Evolutionary conservation across 805 yeast species (phyloP).

Genomic region (Wickerhamomyces silvicola): DNA sequence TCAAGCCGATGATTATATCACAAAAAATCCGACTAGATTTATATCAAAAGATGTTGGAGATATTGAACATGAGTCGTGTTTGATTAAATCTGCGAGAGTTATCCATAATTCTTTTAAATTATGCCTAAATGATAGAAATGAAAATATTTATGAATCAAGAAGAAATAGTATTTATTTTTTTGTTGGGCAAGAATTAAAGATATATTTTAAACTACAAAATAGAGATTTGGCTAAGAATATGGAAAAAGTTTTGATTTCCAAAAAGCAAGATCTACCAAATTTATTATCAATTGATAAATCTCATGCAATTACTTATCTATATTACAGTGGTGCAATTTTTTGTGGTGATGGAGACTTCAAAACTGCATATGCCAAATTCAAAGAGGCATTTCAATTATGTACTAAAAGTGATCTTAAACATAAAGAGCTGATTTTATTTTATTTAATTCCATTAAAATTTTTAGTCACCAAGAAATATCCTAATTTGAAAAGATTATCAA

Average conservation of each 20-base stretch:
- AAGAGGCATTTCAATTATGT: constrained; percentile 33
- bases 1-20: constrained; percentile 17
- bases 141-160: constrained; percentile 42
- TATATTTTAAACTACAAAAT: constrained; percentile 61
- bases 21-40: constrained; percentile 10
- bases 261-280: constrained; percentile 46
- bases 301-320: constrained; percentile 56
- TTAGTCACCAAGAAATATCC: constrained; percentile 45
- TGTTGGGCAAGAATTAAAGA: constrained; percentile 59
- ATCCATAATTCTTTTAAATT: constrained; percentile 69
- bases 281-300: constrained; percentile 36
- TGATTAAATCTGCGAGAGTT: constrained; percentile 54
- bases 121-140: constrained; percentile 72
- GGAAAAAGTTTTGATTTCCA: constrained; percentile 59
- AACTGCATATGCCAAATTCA: constrained; percentile 44
- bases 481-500: constrained; percentile 26
- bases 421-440: constrained; percentile 38
- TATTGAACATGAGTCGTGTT: constrained; percentile 25
- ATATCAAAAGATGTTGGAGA: constrained; percentile 12
- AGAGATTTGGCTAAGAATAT: constrained; percentile 69
- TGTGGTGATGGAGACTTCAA: constrained; percentile 58
- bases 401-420: constrained; percentile 13
- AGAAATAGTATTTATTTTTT: constrained; percentile 63
- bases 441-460: constrained; percentile 60
- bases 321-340: constrained; percentile 61